These are phyloP conservation scores for Blastocrithidia nonstop DNA, from an alignment of 208 protist species.

Conservation along the genomic window DNA sequence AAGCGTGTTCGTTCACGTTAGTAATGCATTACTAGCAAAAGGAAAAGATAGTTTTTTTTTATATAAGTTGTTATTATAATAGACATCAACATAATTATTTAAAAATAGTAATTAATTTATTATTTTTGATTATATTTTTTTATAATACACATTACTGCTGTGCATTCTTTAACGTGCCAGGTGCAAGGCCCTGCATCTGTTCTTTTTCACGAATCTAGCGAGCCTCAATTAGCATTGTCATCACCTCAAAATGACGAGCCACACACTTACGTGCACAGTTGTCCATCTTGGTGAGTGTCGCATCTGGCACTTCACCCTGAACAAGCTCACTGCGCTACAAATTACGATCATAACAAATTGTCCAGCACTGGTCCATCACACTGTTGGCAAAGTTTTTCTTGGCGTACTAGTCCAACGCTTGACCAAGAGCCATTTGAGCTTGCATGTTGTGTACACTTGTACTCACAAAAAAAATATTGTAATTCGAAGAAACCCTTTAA, in stretches of 20 bases:
- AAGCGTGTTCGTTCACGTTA: too few relatives aligned
- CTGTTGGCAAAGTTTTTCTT: constrained; percentile 55
- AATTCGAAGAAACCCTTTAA: too few relatives aligned
- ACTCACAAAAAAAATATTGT: too few relatives aligned
- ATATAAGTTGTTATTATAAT: too few relatives aligned
- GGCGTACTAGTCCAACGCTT: constrained; percentile 57
- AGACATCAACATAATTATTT: too few relatives aligned
- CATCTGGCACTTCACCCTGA: constrained; percentile 20
- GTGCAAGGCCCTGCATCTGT: constrained; percentile 7
- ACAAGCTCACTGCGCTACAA: constrained; percentile 43
- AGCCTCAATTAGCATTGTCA: constrained; percentile 54
- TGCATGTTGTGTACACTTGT: constrained; percentile 25
- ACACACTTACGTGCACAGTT: constrained; percentile 80
- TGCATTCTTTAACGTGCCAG: constrained; percentile 12
- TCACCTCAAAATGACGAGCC: constrained; percentile 72
- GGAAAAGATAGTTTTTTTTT: too few relatives aligned
- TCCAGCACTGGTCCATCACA: constrained; percentile 71
- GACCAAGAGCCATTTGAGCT: constrained; percentile 50
- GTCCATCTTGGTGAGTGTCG: constrained; percentile 53
- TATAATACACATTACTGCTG: too few relatives aligned
- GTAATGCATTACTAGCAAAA: too few relatives aligned
- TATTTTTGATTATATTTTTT: too few relatives aligned
- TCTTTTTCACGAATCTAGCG: constrained; percentile 36
- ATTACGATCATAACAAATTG: constrained; percentile 73
- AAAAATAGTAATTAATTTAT: too few relatives aligned